Percentiles rank a stretch among this genome's conserved stretches.
Evolutionary conservation across 2,329 filamentous ascomycete species (phyloP).

Genomic region (Ceratocystis lukuohia): DNA sequence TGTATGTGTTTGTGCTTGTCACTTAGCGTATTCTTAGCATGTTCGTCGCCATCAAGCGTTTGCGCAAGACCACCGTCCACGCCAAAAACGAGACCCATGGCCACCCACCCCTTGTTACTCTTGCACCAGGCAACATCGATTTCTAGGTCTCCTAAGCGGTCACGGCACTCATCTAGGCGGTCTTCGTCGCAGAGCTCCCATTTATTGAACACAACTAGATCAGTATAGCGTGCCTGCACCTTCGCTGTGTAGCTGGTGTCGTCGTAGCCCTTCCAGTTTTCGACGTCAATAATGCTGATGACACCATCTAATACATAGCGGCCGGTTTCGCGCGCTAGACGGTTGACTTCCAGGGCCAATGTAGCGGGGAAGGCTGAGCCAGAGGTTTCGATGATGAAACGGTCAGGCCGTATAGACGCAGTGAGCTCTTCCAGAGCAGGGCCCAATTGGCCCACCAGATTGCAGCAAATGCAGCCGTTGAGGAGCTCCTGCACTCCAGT

Average conservation of each 20-base stretch:
- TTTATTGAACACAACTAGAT: conserved; percentile 85
- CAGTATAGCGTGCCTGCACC: conserved; percentile 78
- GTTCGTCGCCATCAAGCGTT: conserved; percentile 33
- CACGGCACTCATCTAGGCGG: conserved; percentile 62
- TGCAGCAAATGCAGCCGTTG: conserved; percentile 98
- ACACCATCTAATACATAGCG: conserved; percentile 72
- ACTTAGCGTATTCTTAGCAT: conserved; percentile 21
- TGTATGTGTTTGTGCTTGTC: conserved; percentile 25
- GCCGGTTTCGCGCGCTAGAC: conserved; percentile 54
- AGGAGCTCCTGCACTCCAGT: conserved; percentile 84
- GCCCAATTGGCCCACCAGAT: conserved; percentile 81
- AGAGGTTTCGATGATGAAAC: conserved; percentile 87
- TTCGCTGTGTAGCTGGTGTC: conserved; percentile 81
- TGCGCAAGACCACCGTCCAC: conserved; percentile 68
- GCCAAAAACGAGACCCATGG: conserved; percentile 68
- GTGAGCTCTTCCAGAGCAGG: conserved; percentile 66
- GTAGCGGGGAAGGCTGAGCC: conserved; percentile 82
- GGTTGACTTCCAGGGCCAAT: conserved; percentile 78
- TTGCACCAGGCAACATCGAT: conserved; percentile 73
- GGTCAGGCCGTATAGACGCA: conserved; percentile 45
- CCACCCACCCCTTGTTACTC: conserved; percentile 67
- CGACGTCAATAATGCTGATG: conserved; percentile 78
- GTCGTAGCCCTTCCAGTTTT: conserved; percentile 90
- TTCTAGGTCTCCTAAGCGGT: conserved; percentile 68
- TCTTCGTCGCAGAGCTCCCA: conserved; percentile 68